A percentile compares a stretch with the other conserved stretches of the same genome.
These are phyloP conservation scores for Hypholoma sublateritium DNA, from an alignment of 768 basidiomycete species.

Conservation along the genomic window DNA sequence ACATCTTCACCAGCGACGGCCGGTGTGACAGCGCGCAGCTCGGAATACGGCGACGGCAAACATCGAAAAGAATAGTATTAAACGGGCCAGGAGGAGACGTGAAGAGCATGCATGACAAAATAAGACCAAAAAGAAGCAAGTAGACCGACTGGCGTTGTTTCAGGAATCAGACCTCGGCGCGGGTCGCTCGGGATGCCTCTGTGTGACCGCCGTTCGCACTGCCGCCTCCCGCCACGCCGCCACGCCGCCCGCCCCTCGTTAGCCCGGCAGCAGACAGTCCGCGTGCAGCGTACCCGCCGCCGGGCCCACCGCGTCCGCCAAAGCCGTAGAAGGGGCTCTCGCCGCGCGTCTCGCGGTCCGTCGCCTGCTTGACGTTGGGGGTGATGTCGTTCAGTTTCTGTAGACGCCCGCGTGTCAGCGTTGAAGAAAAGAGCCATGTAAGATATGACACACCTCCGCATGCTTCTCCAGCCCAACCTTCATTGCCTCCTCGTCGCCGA, in stretches of 20 bases:
- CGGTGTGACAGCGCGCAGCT: not conserved
- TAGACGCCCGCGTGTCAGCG: slow-evolving; percentile 6
- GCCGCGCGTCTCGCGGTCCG: slow-evolving; percentile 49
- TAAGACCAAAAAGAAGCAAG: not conserved
- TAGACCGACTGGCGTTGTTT: not conserved
- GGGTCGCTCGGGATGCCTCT: not conserved
- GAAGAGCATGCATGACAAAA: not conserved
- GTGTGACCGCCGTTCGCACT: not conserved
- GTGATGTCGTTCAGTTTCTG: slow-evolving; percentile 70
- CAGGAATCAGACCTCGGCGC: not conserved
- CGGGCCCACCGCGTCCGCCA: slow-evolving; percentile 54
- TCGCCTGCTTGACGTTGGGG: slow-evolving; percentile 72
- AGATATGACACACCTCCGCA: slow-evolving; percentile 52
- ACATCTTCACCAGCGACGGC: too few relatives aligned
- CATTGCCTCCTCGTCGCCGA: slow-evolving; percentile 86
- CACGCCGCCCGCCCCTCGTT: slow-evolving; percentile 33
- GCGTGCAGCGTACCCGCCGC: slow-evolving; percentile 60
- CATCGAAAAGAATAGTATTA: not conserved
- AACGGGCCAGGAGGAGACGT: not conserved
- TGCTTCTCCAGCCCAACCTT: slow-evolving; percentile 78
- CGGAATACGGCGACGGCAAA: not conserved
- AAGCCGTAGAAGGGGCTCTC: slow-evolving; percentile 32
- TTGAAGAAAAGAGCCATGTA: not conserved
- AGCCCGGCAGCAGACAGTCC: slow-evolving; percentile 73
- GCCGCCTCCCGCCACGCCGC: slow-evolving; percentile 8